Evolutionary conservation across 768 basidiomycete genomes (phyloP), one percentile per base, ranked within the genome.

Genomic region (Cystobasidium ongulense): DNA sequence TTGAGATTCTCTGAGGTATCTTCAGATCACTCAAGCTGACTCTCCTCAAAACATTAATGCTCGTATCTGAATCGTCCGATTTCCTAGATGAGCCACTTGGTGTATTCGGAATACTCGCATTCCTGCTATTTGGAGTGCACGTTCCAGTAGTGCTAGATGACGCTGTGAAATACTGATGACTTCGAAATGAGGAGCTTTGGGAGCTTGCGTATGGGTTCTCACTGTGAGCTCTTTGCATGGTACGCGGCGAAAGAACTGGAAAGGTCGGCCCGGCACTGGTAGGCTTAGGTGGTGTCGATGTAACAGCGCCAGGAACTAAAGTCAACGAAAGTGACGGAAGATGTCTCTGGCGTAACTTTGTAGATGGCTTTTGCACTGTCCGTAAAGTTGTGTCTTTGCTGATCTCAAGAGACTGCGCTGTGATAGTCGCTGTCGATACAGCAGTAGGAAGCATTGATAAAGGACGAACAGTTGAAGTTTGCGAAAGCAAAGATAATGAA

Each of bases 21-120:
- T 76, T 57, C 67, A 80, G 31, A 41, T 80, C 80, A 54, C 80
- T 78, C 53, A 80, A 43, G 50, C 78, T 79, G 73, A 79, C 79
- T 62, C 80, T 73, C 52, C 80, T 33, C 5, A 31, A 8, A 3
- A 71, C n/a, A 11, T 36, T 59, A 5, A 5, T 29, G 29, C 57
- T 59, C 15, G 5, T 27, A 35, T 59, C 57, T 21, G 57, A 59
- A 27, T 35, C 57, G 29, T 59, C 57, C 5, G 57, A 59, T 13
- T 31, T 29, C 29, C 57, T 59, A 10, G 25, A 35, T 59, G 11
- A 4, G 29, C 29, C 27, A 31, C 27, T 23, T 27, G 57, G 57
- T 23, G 57, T 59, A 27, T 35, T 35, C 4, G 33, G 15, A 10
- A 31, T 13, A 59, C 57, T 59, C 5, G 57, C 29, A 2, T 4